These are phyloP conservation scores for Sordaria brevicollis DNA, from an alignment of 495 filamentous ascomycete genomes.

Conservation along the genomic window DNA sequence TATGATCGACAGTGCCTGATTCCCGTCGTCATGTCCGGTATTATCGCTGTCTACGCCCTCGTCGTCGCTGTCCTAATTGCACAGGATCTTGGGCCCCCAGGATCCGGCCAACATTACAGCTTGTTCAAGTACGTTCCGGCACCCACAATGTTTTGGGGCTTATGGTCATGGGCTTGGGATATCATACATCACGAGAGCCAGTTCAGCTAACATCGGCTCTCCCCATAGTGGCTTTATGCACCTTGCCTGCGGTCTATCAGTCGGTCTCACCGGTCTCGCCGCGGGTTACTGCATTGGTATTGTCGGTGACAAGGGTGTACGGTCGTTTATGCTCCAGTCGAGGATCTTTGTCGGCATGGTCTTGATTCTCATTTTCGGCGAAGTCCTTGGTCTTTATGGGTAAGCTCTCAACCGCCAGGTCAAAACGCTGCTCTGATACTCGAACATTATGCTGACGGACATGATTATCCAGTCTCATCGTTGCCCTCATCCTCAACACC, in stretches of 20 bases:
- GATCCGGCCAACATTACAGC: constrained; percentile 49
- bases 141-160: not conserved
- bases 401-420: constrained; percentile 46
- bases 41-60: constrained; percentile 95
- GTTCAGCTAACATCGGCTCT: constrained; percentile 9
- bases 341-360: constrained; percentile 98
- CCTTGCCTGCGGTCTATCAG: constrained; percentile 79
- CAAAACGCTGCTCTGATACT: no score
- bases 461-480: constrained; percentile 27
- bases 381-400: constrained; percentile 96
- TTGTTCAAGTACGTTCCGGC: constrained; percentile 63
- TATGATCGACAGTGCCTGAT: constrained; percentile 58
- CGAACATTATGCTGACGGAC: not conserved
- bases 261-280: constrained; percentile 86
- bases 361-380: constrained; percentile 94
- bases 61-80: constrained; percentile 94
- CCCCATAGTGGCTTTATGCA: constrained; percentile 74
- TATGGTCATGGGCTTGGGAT: not conserved
- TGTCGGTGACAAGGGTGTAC: constrained; percentile 87
- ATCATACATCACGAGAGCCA: not conserved
- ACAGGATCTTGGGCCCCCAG: constrained; percentile 62
- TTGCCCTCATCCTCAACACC: constrained; percentile 42
- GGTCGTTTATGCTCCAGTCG: constrained; percentile 91
- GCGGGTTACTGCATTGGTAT: constrained; percentile 95
- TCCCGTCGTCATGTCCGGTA: constrained; percentile 98